Base-by-base conservation (phyloP, 169 alveolate species). In the Besnoitia besnoiti region DNA sequence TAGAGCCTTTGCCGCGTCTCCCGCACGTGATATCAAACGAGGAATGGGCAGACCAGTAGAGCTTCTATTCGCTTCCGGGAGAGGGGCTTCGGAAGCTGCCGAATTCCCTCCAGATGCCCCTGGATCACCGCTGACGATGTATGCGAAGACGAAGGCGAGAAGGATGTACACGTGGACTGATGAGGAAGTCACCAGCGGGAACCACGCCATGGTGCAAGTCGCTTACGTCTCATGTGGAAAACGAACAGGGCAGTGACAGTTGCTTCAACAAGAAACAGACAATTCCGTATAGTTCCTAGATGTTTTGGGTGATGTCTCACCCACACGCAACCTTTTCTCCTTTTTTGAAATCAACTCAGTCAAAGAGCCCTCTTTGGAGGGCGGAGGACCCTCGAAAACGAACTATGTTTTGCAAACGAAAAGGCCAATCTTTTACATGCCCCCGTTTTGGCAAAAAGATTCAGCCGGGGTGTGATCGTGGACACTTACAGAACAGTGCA, bases 1-100 rank as follows among this genome's bases (percentile, higher is more conserved):
- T n/a, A 55, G 44, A 73, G 82, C 82, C 46, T 73, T 73, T 30
- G 82, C 82, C 39, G 82, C 82, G 46, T 42, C 44, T 24, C n/a
- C 82, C 46, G 82, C 82, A 19, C 82, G 40, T 39, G 40, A 73
- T 16, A 73, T 3, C 46, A 73, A 37, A 16, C 82, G 82, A 8
- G 82, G 8, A 73, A 73, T 42, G 46, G 82, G 82, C 3, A 30
- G 82, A n/a, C 2, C 21, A 1, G 82, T 12, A 30, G 82, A n/a
- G n/a, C 67, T 21, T 19, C 12, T 16, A 55, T 0, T 19, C 12
- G 12, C 33, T 21, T 16, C 67, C 67, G 24, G 24, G 12, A 0
- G 67, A n/a, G 67, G 67, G 4, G 67, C 67, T 19, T n/a, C 67
- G 67, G 27, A 55, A 55, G 67, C 12, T 21, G 12, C 67, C 30